phyloP scores from a whole-genome alignment of 768 basidiomycete species.

The Rhizopogon salebrosus region DNA sequence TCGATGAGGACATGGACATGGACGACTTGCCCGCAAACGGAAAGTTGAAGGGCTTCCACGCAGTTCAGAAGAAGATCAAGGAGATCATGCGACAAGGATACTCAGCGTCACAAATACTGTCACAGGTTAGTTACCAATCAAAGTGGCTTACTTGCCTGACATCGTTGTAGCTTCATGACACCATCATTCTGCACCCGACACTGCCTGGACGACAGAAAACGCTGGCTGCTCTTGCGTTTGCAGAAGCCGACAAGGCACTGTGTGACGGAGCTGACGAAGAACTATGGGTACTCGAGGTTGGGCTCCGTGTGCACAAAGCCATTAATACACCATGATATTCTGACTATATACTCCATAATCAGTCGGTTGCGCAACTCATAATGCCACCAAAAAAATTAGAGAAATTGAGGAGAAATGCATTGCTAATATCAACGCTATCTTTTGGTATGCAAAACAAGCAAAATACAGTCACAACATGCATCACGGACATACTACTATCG shows the following conservation, averaged over 20 bases:
- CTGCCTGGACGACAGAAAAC: slow-evolving; percentile 80
- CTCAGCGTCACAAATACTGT: slow-evolving; percentile 83
- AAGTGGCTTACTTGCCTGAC: slow-evolving; percentile 16
- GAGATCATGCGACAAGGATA: slow-evolving; percentile 83
- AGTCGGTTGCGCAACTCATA: not conserved
- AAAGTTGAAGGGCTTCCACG: slow-evolving; percentile 43
- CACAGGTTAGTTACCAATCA: slow-evolving; percentile 57
- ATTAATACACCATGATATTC: slow-evolving; percentile 21
- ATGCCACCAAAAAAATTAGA: no score
- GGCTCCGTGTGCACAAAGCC: slow-evolving; percentile 69
- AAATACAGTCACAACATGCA: slow-evolving; percentile 11
- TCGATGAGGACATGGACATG: slow-evolving; percentile 49
- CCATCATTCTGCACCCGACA: slow-evolving; percentile 78
- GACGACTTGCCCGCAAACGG: slow-evolving; percentile 25
- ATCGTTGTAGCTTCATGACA: slow-evolving; percentile 74
- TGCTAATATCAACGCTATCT: slow-evolving; percentile 1
- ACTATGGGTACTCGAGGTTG: slow-evolving; percentile 88
- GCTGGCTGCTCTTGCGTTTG: slow-evolving; percentile 74
- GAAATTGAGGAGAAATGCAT: not conserved
- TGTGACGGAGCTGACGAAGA: slow-evolving; percentile 98
- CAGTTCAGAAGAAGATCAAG: slow-evolving; percentile 68
- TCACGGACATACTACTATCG: slow-evolving; percentile 7
- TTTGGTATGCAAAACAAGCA: slow-evolving; percentile 10
- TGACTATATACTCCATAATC: not conserved
- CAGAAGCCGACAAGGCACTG: slow-evolving; percentile 93